phyloP scores from a whole-genome alignment of 331 rosid genomes.

The Dryas integrifolia region DNA sequence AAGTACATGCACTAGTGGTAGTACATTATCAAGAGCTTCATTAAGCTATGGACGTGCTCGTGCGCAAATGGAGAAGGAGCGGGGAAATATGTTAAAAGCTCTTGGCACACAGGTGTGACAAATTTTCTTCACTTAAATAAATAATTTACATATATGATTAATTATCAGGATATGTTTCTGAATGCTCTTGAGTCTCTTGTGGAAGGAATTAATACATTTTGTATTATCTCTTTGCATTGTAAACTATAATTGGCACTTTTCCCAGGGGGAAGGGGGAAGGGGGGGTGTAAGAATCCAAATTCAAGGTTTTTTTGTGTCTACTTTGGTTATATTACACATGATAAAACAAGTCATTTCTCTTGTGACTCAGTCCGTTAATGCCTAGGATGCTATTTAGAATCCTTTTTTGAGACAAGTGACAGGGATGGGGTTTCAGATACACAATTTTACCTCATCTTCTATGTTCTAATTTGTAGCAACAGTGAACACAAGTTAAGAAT shows the following conservation, averaged over 20 bases:
- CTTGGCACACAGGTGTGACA: conserved; percentile 85
- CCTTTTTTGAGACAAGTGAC: background rate
- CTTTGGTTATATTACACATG: background rate
- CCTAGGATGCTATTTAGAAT: too few species aligned
- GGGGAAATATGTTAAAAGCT: conserved; percentile 79
- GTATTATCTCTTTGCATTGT: background rate
- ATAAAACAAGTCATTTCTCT: background rate
- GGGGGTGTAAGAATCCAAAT: background rate
- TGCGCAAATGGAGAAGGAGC: conserved; percentile 96
- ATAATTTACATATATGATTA: conserved; percentile 5
- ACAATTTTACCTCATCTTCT: background rate
- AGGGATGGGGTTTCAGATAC: background rate
- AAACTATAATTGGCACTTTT: background rate
- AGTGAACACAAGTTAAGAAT: background rate
- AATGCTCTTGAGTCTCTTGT: background rate
- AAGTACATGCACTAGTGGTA: conserved; percentile 89
- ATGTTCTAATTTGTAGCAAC: background rate
- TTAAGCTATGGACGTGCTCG: conserved; percentile 72
- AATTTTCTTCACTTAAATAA: background rate
- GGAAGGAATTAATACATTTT: background rate
- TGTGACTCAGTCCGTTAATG: too few species aligned
- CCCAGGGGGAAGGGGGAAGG: background rate
- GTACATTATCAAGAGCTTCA: conserved; percentile 77
- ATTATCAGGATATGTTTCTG: background rate
- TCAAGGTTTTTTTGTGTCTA: background rate